Evolutionary conservation across 768 basidiomycete genomes (phyloP).

Genomic region (Leccinum variicolor): DNA sequence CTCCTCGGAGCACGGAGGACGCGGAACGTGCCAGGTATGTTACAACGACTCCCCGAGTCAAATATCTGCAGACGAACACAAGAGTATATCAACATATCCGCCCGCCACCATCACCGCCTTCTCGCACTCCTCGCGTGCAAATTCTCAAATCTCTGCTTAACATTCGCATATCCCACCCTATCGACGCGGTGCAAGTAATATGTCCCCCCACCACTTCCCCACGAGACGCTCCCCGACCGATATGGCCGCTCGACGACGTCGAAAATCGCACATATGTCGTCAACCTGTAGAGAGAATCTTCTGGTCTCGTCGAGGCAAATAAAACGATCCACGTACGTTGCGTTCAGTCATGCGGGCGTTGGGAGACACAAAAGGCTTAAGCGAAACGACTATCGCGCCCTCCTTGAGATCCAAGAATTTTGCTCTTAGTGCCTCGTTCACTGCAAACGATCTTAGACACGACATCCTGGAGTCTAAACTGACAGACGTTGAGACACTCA

Average conservation of each 20-base stretch:
- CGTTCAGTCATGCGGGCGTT: constrained; percentile 79
- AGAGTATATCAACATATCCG: background rate
- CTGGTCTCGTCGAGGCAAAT: background rate
- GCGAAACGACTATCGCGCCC: constrained; percentile 83
- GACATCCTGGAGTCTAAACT: background rate
- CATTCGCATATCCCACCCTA: constrained; percentile 62
- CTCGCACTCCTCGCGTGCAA: constrained; percentile 32
- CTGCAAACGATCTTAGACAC: constrained; percentile 32
- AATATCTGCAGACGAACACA: background rate
- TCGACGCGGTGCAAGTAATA: constrained; percentile 81
- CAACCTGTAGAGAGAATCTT: constrained; percentile 42
- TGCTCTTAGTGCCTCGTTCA: constrained; percentile 83
- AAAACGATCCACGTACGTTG: constrained; percentile 50
- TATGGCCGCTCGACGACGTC: constrained; percentile 68
- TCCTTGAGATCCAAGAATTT: constrained; percentile 95
- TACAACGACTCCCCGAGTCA: background rate
- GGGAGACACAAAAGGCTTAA: constrained; percentile 80
- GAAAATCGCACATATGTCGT: constrained; percentile 81
- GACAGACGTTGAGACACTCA: constrained; percentile 39
- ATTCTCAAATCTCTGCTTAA: constrained; percentile 55
- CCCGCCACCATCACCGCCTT: constrained; percentile 15
- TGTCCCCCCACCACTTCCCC: constrained; percentile 67
- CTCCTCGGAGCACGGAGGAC: no score
- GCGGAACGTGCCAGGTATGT: background rate
- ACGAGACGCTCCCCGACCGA: constrained; percentile 74